Base-by-base conservation (phyloP, 768 basidiomycete genomes). In the Lyophyllum shimeji region DNA sequence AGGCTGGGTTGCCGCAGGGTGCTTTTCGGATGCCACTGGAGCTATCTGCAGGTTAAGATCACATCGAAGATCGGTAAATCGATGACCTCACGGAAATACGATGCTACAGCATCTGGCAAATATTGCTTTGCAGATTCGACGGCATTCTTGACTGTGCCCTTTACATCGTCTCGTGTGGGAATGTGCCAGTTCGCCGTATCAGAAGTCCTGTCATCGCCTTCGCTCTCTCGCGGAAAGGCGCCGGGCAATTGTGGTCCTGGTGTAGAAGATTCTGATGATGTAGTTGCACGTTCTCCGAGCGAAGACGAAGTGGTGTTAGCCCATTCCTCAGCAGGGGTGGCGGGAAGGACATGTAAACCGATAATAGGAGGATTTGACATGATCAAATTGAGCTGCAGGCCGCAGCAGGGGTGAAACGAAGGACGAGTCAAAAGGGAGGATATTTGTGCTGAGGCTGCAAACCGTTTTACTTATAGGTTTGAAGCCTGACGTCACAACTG, bases 121-220 rank as follows among this genome's bases (percentile, higher is more conserved):
- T 69, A 68, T 20, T 62, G 63, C 31, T 60, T 61, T 1, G 62
- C 66, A 7, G 59, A 60, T 37, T 59, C 61, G 7, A 59, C 55
- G 7, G 61, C 67, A 20, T 55, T 60, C 18, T 50, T 29, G 13
- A 69, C 33, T 4, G 60, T 61, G 23, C 64, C 55, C 57, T 60
- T 60, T 3, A 69, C 61, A 27, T 64, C 61, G 18, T 59, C 53
- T 39, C 63, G 65, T 11, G 48, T 59, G 3, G 65, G 68, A 27
- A 68, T 50, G 33, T 63, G 62, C 27, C 61, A 53, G n/a, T 57
- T 60, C 29, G 61, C 62, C 4, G 62, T 51, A 23, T 65, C 61
- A 21, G 57, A 45, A 12, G 54, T 58, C 2, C 43, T 48, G 11
- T 44, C 53, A 4, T 53, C 31, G 20, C 29, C 11, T 15, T 29